These are phyloP conservation scores for Pueraria montana DNA, from an alignment of 306 rosid species.

Conservation along the genomic window DNA sequence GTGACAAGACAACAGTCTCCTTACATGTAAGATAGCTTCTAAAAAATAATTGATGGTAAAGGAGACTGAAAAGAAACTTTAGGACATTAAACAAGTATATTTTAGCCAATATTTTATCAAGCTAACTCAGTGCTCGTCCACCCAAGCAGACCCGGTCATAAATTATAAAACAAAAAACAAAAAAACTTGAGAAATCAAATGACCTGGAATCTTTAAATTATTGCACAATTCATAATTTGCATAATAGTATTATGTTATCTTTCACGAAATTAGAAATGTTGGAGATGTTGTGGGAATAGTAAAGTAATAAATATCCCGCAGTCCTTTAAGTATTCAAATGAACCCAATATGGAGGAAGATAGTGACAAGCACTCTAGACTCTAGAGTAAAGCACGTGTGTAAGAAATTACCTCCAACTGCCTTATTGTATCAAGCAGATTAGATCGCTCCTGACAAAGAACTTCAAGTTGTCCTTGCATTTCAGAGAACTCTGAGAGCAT, in stretches of 20 bases:
- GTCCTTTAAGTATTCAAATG: background rate
- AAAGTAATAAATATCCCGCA: background rate
- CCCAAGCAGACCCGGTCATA: slow-evolving; percentile 7
- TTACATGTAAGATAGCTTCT: background rate
- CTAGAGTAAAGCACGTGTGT: background rate
- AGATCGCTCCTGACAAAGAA: slow-evolving; percentile 79
- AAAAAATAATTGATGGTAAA: slow-evolving; percentile 1
- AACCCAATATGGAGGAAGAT: slow-evolving; percentile 23
- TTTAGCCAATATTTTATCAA: slow-evolving; percentile 27
- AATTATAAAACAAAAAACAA: background rate
- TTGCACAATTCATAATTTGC: slow-evolving; percentile 27
- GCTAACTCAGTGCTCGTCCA: slow-evolving; percentile 8
- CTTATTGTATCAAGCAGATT: slow-evolving; percentile 81
- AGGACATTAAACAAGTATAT: slow-evolving; percentile 19
- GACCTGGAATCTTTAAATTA: slow-evolving; percentile 28
- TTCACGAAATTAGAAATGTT: background rate
- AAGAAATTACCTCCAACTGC: slow-evolving; percentile 84
- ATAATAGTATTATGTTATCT: slow-evolving; percentile 8
- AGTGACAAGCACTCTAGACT: background rate
- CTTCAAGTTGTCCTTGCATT: slow-evolving; percentile 67
- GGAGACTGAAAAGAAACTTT: slow-evolving; percentile 32
- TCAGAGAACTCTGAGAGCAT: slow-evolving; percentile 86
- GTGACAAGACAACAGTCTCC: slow-evolving; percentile 28
- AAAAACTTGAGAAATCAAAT: background rate
- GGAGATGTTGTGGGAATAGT: background rate